phyloP scores from a whole-genome alignment of 31 red algal species.

The Porphyra umbilicalis region DNA sequence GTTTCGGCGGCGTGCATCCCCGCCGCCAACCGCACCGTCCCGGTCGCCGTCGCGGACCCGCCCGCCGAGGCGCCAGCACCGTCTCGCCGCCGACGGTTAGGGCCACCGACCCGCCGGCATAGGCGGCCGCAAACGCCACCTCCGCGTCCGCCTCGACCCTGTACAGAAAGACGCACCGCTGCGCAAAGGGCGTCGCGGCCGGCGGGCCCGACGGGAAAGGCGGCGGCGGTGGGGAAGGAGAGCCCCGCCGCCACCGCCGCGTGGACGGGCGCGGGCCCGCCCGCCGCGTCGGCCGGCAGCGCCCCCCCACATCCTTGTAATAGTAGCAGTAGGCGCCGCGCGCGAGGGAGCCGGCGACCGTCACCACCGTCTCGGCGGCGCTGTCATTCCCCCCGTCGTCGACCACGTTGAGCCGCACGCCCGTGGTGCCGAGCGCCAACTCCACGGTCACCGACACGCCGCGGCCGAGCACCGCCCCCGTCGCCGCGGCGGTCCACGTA shows the following conservation, averaged over 20 bases:
- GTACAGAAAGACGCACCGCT: neutral
- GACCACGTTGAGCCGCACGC: constrained; percentile 27
- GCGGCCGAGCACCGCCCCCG: neutral
- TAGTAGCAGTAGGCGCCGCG: neutral
- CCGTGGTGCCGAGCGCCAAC: constrained; percentile 33
- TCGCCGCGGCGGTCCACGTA: neutral
- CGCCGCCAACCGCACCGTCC: neutral
- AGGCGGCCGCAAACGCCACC: neutral
- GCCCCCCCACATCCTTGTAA: too few relatives aligned
- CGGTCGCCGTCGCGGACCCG: neutral
- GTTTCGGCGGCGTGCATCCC: neutral
- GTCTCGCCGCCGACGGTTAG: neutral
- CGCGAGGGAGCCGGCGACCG: constrained; percentile 2
- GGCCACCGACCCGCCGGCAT: neutral
- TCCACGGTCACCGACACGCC: neutral
- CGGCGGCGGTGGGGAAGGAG: neutral
- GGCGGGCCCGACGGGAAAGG: neutral
- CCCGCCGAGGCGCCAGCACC: neutral
- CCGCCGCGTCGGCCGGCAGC: too few relatives aligned
- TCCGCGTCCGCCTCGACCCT: neutral
- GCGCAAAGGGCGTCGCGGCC: neutral
- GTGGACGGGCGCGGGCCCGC: neutral
- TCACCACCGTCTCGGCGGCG: constrained; percentile 21
- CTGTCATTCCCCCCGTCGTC: constrained; percentile 55
- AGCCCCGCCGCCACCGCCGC: neutral